A percentile compares a stretch with the other conserved stretches of the same genome.
These are phyloP conservation scores for Lepiota subincarnata DNA, from an alignment of 768 basidiomycete species.

Conservation along the genomic window DNA sequence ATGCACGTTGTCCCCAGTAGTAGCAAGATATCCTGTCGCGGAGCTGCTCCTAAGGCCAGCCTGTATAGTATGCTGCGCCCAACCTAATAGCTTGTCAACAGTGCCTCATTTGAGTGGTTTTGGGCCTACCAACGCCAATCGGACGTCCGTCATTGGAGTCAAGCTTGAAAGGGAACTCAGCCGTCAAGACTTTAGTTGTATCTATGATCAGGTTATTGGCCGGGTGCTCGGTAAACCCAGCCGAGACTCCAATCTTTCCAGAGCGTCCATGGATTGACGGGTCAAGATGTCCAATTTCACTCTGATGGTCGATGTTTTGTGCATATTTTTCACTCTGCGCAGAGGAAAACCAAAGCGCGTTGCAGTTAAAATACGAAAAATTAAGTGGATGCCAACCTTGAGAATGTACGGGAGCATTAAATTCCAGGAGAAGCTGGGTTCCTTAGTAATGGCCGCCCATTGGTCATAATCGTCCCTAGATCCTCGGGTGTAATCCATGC, in stretches of 20 bases:
- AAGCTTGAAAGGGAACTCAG: slow-evolving; percentile 33
- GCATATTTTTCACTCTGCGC: slow-evolving; percentile 20
- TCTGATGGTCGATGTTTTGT: slow-evolving; percentile 24
- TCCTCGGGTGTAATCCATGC: slow-evolving; percentile 21
- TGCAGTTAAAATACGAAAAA: background rate
- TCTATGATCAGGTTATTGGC: slow-evolving; percentile 28
- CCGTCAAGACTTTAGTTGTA: slow-evolving; percentile 26
- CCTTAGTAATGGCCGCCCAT: slow-evolving; percentile 15
- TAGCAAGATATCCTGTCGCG: slow-evolving; percentile 11
- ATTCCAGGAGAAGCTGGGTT: slow-evolving; percentile 24
- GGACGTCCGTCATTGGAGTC: slow-evolving; percentile 39
- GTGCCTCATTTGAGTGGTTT: background rate
- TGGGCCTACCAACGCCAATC: slow-evolving; percentile 32
- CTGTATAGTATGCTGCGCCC: slow-evolving; percentile 2
- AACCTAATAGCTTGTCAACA: slow-evolving; percentile 1
- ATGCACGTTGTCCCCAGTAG: slow-evolving; percentile 18
- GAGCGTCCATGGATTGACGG: slow-evolving; percentile 24
- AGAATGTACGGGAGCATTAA: slow-evolving; percentile 17
- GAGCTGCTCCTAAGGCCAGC: slow-evolving; percentile 10
- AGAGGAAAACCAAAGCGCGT: background rate
- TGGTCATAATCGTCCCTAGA: slow-evolving; percentile 16
- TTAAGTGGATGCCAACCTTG: slow-evolving; percentile 13
- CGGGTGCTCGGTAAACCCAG: slow-evolving; percentile 17
- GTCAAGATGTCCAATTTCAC: slow-evolving; percentile 26
- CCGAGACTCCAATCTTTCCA: slow-evolving; percentile 23